Base-by-base conservation (phyloP, 106 monocot species). In the Dendrobium chrysotoxum region DNA sequence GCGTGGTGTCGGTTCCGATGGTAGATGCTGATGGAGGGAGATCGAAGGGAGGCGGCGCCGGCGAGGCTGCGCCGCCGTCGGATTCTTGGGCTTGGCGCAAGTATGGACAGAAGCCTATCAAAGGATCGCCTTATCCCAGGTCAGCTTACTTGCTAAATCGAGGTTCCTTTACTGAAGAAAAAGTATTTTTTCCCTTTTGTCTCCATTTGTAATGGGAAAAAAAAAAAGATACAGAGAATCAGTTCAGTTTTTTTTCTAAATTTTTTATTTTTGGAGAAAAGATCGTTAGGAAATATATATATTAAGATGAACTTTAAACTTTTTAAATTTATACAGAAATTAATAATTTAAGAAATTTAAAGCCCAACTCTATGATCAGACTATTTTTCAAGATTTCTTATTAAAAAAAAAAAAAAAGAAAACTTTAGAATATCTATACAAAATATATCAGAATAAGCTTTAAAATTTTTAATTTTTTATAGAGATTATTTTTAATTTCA, bases 71-170 rank as follows among this genome's bases (percentile, higher is more conserved):
- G 1, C 80, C 85, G 39, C 85, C 85, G 77, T 80, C 85, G 26
- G 85, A 85, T 31, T 80, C 80, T 3, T 80, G 85, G 76, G 76
- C 80, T 4, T 85, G 85, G 85, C 45, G 85, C 40, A 85, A 85
- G 80, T 85, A 85, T 53, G 85, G 85, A 2, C 85, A 85, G 80
- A 85, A 85, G 41, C 85, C 85, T n/a, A 85, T 85, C 76, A 85
- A 85, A 57, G 85, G 85, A 23, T 85, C 85, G 4, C 85, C 85
- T 4, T 77, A 85, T 54, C 85, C 85, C 0, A 80, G 85, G 85
- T 85, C 18, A 71, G 71, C 35, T 28, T 16, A 38, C 3, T 13
- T 50, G 16, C 38, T 70, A 2, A 31, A 28, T 70, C 4, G 26
- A 11, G 26, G 0, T 31, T 28, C 9, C 18, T 30, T 26, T 7